Base-by-base conservation (phyloP, 306 rosid genomes). In the Begonia loranthoides region DNA sequence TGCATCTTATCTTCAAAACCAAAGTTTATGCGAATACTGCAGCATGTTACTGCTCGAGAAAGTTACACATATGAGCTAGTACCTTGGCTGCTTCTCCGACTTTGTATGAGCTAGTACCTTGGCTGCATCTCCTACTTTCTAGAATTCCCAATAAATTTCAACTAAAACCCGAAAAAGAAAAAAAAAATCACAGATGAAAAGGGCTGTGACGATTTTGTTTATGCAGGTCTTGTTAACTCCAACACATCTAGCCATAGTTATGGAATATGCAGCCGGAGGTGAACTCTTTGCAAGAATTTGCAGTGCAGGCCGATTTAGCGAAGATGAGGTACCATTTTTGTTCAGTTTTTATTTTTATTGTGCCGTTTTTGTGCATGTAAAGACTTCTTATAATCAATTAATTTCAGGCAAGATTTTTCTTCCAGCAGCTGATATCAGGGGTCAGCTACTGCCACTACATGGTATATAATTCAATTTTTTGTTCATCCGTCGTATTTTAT, bases 181-280 rank as follows among this genome's bases (percentile, higher is more conserved):
- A 28, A 28, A 28, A 7, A 28, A 28, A 28, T 5, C 36, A 8
- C 5, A 28, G 36, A 28, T 28, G 36, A 28, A 28, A 28, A 28
- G 36, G 36, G 36, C 36, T 28, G 36, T 28, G 36, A 28, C 36
- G 6, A 4, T 28, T 28, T 28, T 28, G 36, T 28, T 5, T 28
- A 28, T 77, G 67, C 71, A 90, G 97, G 82, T 90, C 54, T 69
- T 77, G 52, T 59, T 90, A 64, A 90, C 99, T 55, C 88, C 88
- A 3, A 73, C 79, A 39, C 96, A 90, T 74, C 64, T 90, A 57
- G 95, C 93, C 28, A 86, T 90, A 64, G 93, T 86, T 54, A 73
- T 90, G 77, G 99, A 90, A 76, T 90, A 86, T 68, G 99, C 94
- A 72, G 86, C 87, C 52, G 99, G 99, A 3, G 96, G 99, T 14